phyloP scores from a whole-genome alignment of 177 flowering plant genomes.

The Telopea speciosissima region DNA sequence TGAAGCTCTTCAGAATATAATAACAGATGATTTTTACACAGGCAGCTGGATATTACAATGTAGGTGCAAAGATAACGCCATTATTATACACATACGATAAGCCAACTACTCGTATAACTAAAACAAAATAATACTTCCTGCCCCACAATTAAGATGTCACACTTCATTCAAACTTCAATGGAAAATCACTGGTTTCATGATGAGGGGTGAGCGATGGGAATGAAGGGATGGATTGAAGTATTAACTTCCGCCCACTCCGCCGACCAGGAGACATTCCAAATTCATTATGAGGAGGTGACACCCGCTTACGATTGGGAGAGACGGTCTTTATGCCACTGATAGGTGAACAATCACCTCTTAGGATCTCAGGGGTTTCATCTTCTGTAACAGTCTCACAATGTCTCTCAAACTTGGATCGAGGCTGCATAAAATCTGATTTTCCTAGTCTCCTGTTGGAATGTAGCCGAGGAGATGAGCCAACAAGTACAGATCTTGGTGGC shows the following conservation, averaged over 20 bases:
- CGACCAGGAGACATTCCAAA: conserved; percentile 41
- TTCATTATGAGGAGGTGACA: conserved; percentile 65
- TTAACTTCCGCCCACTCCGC: conserved; percentile 62
- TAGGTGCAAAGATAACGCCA: conserved; percentile 3
- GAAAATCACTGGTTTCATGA: conserved; percentile 18
- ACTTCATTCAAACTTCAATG: conserved; percentile 14
- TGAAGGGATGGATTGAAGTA: conserved; percentile 72
- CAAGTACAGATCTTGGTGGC: conserved; percentile 42
- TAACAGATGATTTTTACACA: background rate
- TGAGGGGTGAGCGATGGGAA: conserved; percentile 72
- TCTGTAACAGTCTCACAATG: conserved; percentile 30
- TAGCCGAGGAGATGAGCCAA: conserved; percentile 33
- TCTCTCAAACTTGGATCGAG: conserved; percentile 42
- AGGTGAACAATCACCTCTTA: conserved; percentile 50
- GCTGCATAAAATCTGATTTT: conserved; percentile 32
- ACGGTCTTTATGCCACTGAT: conserved; percentile 37
- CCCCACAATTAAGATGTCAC: conserved; percentile 9
- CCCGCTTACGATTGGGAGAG: conserved; percentile 88
- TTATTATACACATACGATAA: background rate
- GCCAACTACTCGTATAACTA: conserved; percentile 9
- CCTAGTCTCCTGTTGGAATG: conserved; percentile 20
- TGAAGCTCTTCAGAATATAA: background rate
- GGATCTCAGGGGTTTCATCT: conserved; percentile 71
- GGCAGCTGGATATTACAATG: conserved; percentile 1
- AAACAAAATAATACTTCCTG: no score